These are phyloP conservation scores for Allium cepa DNA, from an alignment of 106 monocot species.

Conservation along the genomic window DNA sequence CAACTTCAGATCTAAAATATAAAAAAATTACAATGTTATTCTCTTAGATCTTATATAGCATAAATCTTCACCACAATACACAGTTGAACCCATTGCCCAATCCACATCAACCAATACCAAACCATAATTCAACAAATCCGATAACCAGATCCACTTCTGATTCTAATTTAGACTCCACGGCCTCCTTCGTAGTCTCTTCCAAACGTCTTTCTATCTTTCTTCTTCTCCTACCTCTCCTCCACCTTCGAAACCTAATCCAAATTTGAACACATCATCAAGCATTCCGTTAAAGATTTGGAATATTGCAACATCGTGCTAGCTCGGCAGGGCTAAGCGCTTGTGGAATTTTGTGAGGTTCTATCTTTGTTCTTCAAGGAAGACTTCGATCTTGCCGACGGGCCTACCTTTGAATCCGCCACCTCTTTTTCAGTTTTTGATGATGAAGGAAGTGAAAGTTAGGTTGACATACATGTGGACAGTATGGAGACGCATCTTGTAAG, in stretches of 20 bases:
- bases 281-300: constrained; percentile 17
- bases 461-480: constrained; percentile 82
- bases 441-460: constrained; percentile 45
- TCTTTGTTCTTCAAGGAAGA: constrained; percentile 94
- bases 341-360: constrained; percentile 81
- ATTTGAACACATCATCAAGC: constrained; percentile 71
- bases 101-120: no score
- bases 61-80: no score
- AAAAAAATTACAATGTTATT: no score
- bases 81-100: no score
- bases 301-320: constrained; percentile 9
- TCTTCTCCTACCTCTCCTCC: constrained; percentile 48
- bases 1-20: no score
- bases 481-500: constrained; percentile 90
- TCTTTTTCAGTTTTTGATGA: constrained; percentile 47
- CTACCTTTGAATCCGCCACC: constrained; percentile 66
- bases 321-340: constrained; percentile 66
- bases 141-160: constrained; percentile 18
- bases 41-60: no score
- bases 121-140: not conserved
- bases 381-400: constrained; percentile 77
- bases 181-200: constrained; percentile 27
- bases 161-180: constrained; percentile 25
- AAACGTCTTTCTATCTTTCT: constrained; percentile 45
- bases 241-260: constrained; percentile 64